Percentiles rank a stretch among this genome's conserved stretches.
Evolutionary conservation across 495 filamentous ascomycete species (phyloP).

Genomic region (Aspergillus indologenus): DNA sequence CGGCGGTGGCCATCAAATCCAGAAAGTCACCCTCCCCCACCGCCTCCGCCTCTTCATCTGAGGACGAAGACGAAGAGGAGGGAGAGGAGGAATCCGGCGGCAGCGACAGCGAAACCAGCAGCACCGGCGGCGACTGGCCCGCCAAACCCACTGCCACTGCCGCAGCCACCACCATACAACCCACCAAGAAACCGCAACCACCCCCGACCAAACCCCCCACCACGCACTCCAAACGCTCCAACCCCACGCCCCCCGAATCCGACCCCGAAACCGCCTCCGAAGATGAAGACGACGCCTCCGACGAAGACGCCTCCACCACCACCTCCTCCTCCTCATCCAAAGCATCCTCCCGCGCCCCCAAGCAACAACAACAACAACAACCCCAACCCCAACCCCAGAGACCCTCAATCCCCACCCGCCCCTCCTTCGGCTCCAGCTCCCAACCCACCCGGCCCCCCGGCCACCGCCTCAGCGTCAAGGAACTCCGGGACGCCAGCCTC

Average conservation of each 20-base stretch:
- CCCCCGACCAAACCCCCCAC: background rate
- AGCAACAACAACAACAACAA: background rate
- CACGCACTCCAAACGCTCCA: background rate
- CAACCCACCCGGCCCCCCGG: background rate
- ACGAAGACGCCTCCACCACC: no score
- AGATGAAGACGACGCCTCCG: background rate
- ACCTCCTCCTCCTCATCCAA: no score
- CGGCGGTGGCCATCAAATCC: background rate
- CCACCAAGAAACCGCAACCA: background rate
- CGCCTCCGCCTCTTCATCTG: background rate
- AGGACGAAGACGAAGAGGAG: background rate
- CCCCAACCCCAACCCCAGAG: no score
- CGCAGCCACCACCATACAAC: background rate
- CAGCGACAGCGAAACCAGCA: constrained; percentile 6
- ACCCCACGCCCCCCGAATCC: background rate
- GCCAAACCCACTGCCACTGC: background rate
- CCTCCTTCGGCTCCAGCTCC: background rate
- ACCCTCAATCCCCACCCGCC: background rate
- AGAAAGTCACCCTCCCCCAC: background rate
- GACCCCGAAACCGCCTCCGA: constrained; percentile 2
- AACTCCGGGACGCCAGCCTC: background rate
- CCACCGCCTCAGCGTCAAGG: background rate
- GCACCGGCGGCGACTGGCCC: background rate
- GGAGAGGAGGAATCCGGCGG: background rate
- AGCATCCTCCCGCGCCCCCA: no score